These are phyloP conservation scores for Meyerozyma sp. DNA, from an alignment of 1,139 yeast species.

Conservation along the genomic window DNA sequence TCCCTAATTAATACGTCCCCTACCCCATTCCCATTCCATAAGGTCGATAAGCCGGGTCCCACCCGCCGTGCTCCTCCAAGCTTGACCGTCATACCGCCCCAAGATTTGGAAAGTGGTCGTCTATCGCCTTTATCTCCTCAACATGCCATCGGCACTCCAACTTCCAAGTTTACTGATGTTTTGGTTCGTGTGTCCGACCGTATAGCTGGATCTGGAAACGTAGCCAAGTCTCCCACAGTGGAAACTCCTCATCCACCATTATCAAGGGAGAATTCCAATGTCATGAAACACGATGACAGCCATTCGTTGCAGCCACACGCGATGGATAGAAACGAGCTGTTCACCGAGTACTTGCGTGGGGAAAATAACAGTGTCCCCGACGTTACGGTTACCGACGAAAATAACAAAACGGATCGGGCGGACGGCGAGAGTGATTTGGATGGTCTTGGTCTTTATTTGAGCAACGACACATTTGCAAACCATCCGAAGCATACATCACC, in stretches of 20 bases:
- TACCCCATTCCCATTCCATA: constrained; percentile 4
- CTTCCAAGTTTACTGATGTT: constrained; percentile 22
- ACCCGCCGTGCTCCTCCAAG: constrained; percentile 3
- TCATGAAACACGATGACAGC: neutral
- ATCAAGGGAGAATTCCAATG: neutral
- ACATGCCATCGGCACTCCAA: constrained; percentile 12
- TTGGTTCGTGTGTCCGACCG: constrained; percentile 37
- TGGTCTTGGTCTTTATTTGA: constrained; percentile 1
- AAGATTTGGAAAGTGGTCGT: constrained; percentile 10
- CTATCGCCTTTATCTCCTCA: constrained; percentile 5
- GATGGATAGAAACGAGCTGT: neutral
- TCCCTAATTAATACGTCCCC: constrained; percentile 1
- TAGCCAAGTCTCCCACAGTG: neutral
- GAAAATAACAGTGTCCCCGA: neutral
- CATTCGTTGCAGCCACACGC: neutral
- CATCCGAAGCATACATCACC: neutral
- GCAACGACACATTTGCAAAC: neutral
- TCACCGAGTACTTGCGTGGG: neutral
- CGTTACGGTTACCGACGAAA: neutral
- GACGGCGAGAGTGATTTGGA: neutral
- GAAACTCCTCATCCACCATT: neutral
- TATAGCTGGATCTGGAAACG: constrained; percentile 32
- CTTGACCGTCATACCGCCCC: constrained; percentile 1
- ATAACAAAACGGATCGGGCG: neutral
- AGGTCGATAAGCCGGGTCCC: constrained; percentile 1